Evolutionary conservation across 2,329 filamentous ascomycete species (phyloP), one percentile per base, ranked within the genome.

Genomic region (Thielaviopsis musarum): DNA sequence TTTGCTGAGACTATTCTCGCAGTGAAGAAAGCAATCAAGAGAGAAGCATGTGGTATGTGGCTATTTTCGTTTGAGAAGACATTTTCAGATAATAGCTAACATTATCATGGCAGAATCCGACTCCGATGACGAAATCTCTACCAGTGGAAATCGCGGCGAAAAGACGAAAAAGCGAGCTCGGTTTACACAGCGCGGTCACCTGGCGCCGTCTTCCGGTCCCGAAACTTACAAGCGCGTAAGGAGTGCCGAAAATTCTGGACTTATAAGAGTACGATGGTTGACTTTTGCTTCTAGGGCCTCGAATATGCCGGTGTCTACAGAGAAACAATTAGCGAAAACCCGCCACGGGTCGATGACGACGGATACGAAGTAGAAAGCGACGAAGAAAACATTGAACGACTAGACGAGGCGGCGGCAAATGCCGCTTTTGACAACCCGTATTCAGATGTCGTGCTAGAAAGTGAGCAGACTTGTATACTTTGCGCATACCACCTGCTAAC

Each of bases 81-180:
- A 24, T 57, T 51, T 57, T 34, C 30, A 9, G 13, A 48, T 13
- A 7, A 10, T n/a, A 45, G 34, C n/a, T 53, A 21, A 22, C 17
- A n/a, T 15, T 41, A 19, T 30, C 24, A 53, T 58, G 60, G 48
- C 71, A 90, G 87, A 88, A 63, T 88, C 84, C 65, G 87, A 91
- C 55, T 88, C 85, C 61, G 88, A 91, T 70, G 82, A 83, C 62
- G 79, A 82, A 59, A 83, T 89, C 65, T 78, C 83, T 62, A 77
- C 79, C 65, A 80, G 79, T 65, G 85, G 82, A 60, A 90, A 90
- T 70, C 83, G 87, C 67, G 86, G 85, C 62, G 82, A 88, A 70
- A 91, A 91, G 69, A 75, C 91, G 53, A 88, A 90, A 74, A 86
- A 82, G 69, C 79, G 82, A 65, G 83, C 87, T 52, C 79, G 82